These are phyloP conservation scores for Solanum pinnatisectum DNA, from an alignment of 257 asterid genomes.

Conservation along the genomic window DNA sequence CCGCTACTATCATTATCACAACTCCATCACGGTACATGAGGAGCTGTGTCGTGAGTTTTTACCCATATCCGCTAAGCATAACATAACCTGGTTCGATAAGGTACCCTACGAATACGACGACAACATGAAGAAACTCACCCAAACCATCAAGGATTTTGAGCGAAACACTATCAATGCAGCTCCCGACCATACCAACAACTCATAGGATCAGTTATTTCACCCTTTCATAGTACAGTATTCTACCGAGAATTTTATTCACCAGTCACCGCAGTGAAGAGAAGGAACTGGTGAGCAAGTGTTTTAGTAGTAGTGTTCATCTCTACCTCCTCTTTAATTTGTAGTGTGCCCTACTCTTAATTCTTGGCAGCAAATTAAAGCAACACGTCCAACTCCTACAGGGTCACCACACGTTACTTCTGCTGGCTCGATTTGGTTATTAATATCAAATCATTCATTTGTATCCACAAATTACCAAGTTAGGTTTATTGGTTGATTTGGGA, in stretches of 20 bases:
- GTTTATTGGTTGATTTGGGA: not conserved
- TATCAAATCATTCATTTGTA: not conserved
- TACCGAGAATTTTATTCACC: not conserved
- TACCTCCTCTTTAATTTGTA: not conserved
- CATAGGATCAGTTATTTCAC: not conserved
- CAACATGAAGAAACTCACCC: conserved; percentile 38
- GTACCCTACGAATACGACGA: conserved; percentile 49
- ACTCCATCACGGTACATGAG: conserved; percentile 48
- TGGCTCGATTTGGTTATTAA: not conserved
- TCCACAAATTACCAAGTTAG: not conserved
- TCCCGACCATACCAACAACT: not conserved
- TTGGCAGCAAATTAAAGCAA: not conserved
- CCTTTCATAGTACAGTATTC: not conserved
- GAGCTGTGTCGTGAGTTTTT: conserved; percentile 42
- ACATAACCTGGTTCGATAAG: conserved; percentile 45
- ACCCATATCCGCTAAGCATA: not conserved
- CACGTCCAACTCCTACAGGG: not conserved
- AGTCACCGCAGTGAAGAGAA: not conserved
- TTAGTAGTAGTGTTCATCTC: not conserved
- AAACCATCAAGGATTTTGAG: conserved; percentile 45
- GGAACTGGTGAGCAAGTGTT: not conserved
- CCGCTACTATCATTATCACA: conserved; percentile 64
- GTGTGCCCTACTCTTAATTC: not conserved
- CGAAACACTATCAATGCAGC: conserved; percentile 24
- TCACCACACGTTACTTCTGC: not conserved